Conservation (phyloP, 2,329 filamentous ascomycete genomes). For the Rhynchosporium secalis region DNA sequence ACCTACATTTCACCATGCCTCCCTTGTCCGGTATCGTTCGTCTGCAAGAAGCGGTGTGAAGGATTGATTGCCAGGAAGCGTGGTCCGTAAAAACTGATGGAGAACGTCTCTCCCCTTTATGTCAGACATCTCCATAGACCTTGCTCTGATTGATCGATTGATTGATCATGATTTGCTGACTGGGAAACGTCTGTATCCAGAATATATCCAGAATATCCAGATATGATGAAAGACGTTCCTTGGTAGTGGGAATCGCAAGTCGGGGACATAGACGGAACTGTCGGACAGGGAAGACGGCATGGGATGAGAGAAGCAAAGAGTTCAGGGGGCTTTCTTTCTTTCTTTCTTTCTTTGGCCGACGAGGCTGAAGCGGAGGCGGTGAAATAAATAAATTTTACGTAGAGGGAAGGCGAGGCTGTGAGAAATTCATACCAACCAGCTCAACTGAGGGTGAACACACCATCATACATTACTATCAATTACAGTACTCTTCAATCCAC, state of each 20-base stretch:
- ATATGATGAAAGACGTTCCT: not conserved
- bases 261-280: slow-evolving; percentile 7
- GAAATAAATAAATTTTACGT: slow-evolving; percentile 8
- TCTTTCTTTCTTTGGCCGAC: not conserved
- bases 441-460: slow-evolving; percentile 4
- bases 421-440: not conserved
- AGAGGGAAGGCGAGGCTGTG: slow-evolving; percentile 12
- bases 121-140: slow-evolving; percentile 4
- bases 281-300: not conserved
- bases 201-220: slow-evolving; percentile 11
- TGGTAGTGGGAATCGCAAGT: not conserved
- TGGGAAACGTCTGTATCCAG: no score
- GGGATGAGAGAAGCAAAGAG: not conserved
- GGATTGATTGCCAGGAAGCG: not conserved
- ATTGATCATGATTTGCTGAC: not conserved
- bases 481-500: not conserved
- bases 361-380: slow-evolving; percentile 12
- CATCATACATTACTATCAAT: not conserved
- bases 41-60: slow-evolving; percentile 22
- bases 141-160: not conserved
- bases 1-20: slow-evolving; percentile 12
- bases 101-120: not conserved
- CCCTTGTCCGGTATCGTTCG: not conserved
- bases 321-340: no score
- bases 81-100: slow-evolving; percentile 16